phyloP scores from a whole-genome alignment of 2,329 filamentous ascomycete species.

The Pyricularia sp. region DNA sequence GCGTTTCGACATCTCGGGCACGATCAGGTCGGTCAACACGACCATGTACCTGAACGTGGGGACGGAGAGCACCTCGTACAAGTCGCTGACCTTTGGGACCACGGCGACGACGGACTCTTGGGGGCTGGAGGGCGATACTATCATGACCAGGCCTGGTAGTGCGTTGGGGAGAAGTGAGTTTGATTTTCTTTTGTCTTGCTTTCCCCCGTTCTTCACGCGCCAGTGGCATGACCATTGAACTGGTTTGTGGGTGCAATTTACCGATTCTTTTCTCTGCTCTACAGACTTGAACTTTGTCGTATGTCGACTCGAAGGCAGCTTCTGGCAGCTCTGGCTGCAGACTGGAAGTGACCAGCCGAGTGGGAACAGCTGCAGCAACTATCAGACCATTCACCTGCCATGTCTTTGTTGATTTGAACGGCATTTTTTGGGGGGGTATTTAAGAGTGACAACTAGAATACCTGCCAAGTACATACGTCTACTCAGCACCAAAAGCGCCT shows the following conservation, averaged over 20 bases:
- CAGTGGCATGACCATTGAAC: too few relatives aligned
- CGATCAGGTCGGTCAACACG: constrained; percentile 39
- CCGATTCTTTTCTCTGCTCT: constrained; percentile 5
- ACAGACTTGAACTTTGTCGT: constrained; percentile 41
- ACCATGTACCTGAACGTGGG: constrained; percentile 37
- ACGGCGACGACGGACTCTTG: constrained; percentile 34
- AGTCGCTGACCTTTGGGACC: constrained; percentile 36
- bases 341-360: constrained; percentile 39
- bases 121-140: constrained; percentile 35
- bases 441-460: background rate
- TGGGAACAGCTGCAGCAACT: constrained; percentile 41
- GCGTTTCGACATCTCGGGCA: constrained; percentile 37
- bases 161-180: constrained; percentile 30
- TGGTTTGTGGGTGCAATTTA: too few relatives aligned
- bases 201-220: background rate
- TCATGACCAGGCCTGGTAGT: constrained; percentile 34
- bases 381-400: constrained; percentile 43
- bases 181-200: background rate
- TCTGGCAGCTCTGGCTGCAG: constrained; percentile 43
- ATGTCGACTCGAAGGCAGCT: constrained; percentile 30
- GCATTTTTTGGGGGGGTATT: too few relatives aligned
- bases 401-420: constrained; percentile 30
- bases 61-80: constrained; percentile 36
- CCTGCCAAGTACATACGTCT: background rate
- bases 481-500: background rate